These are phyloP conservation scores for Rubia balearica DNA, from an alignment of 305 asterid species.

Conservation along the genomic window DNA sequence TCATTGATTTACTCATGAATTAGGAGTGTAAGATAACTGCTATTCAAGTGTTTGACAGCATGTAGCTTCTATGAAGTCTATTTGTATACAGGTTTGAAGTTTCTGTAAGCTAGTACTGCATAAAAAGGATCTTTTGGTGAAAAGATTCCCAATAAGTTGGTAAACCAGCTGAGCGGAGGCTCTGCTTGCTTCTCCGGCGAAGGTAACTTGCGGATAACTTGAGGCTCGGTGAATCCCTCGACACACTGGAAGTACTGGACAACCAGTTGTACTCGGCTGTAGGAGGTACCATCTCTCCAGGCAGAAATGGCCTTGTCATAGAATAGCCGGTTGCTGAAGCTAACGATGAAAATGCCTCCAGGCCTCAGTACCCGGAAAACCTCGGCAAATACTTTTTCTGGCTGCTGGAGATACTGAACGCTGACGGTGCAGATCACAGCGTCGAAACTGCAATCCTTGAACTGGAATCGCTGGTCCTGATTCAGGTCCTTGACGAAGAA, in stretches of 20 bases:
- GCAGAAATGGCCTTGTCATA: constrained; percentile 68
- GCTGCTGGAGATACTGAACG: constrained; percentile 84
- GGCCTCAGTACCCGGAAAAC: constrained; percentile 53
- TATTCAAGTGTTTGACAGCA: too few relatives aligned
- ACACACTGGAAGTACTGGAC: constrained; percentile 69
- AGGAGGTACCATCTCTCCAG: constrained; percentile 64
- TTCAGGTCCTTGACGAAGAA: constrained; percentile 79
- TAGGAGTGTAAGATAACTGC: not conserved
- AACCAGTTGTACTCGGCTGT: constrained; percentile 58
- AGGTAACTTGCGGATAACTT: constrained; percentile 34
- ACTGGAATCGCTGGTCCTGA: constrained; percentile 45
- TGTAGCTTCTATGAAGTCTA: not conserved
- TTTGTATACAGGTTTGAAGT: constrained; percentile 45
- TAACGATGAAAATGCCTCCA: constrained; percentile 67
- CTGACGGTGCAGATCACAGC: constrained; percentile 87
- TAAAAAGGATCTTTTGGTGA: constrained; percentile 70
- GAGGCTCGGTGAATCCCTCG: constrained; percentile 59
- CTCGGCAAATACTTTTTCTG: constrained; percentile 75
- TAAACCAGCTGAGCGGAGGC: constrained; percentile 32
- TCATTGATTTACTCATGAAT: not conserved
- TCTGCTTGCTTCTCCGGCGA: constrained; percentile 20
- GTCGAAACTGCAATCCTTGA: constrained; percentile 43
- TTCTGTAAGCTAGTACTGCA: constrained; percentile 63
- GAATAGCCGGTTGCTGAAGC: constrained; percentile 71
- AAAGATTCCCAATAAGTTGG: constrained; percentile 32